Base-by-base conservation (phyloP, 805 yeast genomes). In the Dipodascus geniculatus region DNA sequence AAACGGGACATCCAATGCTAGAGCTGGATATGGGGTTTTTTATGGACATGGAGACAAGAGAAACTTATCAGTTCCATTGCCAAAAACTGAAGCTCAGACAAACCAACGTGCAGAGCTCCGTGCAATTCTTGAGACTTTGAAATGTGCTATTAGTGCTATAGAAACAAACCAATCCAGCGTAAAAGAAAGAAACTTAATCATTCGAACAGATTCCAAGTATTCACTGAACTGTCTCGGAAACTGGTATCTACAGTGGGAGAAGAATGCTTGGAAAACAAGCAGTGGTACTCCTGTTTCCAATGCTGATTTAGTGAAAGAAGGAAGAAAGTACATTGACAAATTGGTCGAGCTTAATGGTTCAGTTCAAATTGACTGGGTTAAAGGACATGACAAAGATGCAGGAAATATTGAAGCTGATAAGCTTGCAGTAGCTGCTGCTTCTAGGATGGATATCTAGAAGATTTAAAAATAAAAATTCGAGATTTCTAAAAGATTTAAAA, bases 381-480 rank as follows among this genome's bases (percentile, higher is more conserved):
- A 69, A 54, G 96, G 91, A 0, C 96, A 90, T 65, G 66, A 73
- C 17, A 90, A 87, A 0, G 68, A 71, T 38, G 65, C 61, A 11
- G 96, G 96, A 0, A 90, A 89, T 63, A 88, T 81, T 56, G 71
- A 64, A 62, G 96, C 96, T 0, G 96, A 89, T 63, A 63, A 62
- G 50, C 69, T 89, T 50, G 96, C 96, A 9, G 44, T 38, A 11
- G 6, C 11, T 6, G 44, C 44, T n/a, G 11, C 44, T 1, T n/a
- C n/a, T n/a, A 82, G 76, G 54, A 52, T 28, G 58, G n/a, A 93
- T 86, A 6, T 66, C 68, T 28, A 8, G 14, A 8, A 8, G 35
- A 28, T 8, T 28, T 8, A 28, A 14, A 8, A 8, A 28, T 28
- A 28, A 28, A 28, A 14, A 8, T 28, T 28, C 11, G 8, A 38